Evolutionary conservation across 768 basidiomycete species (phyloP).

Genomic region (Leccinum broughii): DNA sequence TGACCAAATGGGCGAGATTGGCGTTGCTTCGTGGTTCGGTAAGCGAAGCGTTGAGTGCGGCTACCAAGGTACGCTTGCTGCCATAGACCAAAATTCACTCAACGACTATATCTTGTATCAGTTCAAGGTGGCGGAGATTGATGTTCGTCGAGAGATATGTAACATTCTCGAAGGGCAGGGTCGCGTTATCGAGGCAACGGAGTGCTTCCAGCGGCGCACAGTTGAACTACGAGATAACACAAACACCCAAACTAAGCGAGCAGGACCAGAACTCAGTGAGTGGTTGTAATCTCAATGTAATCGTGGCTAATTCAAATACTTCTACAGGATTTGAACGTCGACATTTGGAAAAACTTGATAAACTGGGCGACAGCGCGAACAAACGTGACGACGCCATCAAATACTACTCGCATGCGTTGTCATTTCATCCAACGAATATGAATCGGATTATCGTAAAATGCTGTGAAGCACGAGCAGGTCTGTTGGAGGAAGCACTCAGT

Average conservation of each 20-base stretch:
- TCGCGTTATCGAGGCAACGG: neutral
- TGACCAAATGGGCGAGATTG: neutral
- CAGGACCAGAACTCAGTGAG: neutral
- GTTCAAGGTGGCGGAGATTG: slow-evolving; percentile 3
- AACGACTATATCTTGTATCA: neutral
- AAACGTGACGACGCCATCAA: neutral
- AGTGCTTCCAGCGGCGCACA: neutral
- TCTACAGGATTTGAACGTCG: neutral
- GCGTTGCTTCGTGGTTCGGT: neutral
- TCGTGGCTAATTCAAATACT: neutral
- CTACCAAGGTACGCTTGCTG: neutral
- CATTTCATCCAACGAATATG: neutral
- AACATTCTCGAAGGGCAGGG: neutral
- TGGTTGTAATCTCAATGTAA: no score
- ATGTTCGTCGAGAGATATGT: neutral
- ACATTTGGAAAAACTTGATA: neutral
- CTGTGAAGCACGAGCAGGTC: neutral
- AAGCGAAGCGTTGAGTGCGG: neutral
- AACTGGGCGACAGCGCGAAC: neutral
- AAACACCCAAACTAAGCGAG: neutral
- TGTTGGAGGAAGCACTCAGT: neutral
- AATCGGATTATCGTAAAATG: neutral
- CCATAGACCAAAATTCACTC: neutral
- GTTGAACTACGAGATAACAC: neutral
- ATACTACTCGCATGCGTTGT: neutral